Base-by-base conservation (phyloP, 2,329 filamentous ascomycete species). In the Penicillium hordei region DNA sequence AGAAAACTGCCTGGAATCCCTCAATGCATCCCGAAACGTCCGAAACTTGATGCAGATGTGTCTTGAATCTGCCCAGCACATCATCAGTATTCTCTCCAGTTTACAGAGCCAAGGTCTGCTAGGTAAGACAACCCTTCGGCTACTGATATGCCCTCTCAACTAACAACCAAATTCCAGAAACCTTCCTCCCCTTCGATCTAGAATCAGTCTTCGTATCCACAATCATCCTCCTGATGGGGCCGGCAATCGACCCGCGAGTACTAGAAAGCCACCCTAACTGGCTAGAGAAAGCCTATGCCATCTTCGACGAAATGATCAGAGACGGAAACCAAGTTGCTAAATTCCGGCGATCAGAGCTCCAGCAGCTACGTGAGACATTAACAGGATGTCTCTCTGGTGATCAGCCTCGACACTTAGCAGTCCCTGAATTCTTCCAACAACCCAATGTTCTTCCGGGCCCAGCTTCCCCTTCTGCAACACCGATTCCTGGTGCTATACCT, bases 101-200 rank as follows among this genome's bases (percentile, higher is more conserved):
- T 67, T 82, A 25, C 75, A 79, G 61, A 70, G 71, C 13, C 79
- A 83, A 61, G 76, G 75, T 7, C 71, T 83, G 19, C 70, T 82
- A 2, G 80, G 80, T 82, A 69, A 63, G 64, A 60, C 29, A 59
- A 53, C 8, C 8, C 57, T 25, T 29, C 2, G 0, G 10, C 15
- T 12, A 17, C 3, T 25, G 2, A 31, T 33, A n/a, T 1, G 5
- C 15, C 12, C 5, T 4, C 21, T 8, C 25, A 19, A 23, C 45
- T 56, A 38, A 61, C 63, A 42, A 52, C 19, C 42, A 0, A 4
- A 4, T 12, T 15, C 0, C 15, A 82, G 79, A 82, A 65, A 78
- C 75, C 0, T 82, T 82, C 57, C 72, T 82, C 0, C 78, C 79
- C 0, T 81, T 80, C 50, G 79, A 82, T 55, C 71, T 81, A 0